Conservation (phyloP, 1,139 yeast species). For the Pneumocystis canis region DNA sequence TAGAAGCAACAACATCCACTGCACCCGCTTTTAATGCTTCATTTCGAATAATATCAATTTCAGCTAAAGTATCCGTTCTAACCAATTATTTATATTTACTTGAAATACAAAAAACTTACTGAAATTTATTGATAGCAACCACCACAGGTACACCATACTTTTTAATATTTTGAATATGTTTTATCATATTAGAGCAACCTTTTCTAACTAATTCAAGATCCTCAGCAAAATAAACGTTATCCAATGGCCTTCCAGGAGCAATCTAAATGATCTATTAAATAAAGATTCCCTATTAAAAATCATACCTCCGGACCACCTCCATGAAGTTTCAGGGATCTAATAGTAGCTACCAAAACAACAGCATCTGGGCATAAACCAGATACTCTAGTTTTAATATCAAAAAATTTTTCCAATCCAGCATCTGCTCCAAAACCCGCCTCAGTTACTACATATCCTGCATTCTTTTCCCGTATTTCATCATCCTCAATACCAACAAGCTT, state of each 20-base stretch:
- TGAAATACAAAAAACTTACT: conserved; percentile 18
- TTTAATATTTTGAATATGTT: conserved; percentile 80
- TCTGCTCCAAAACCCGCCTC: conserved; percentile 99
- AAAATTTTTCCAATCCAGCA: conserved; percentile 97
- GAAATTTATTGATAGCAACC: conserved; percentile 88
- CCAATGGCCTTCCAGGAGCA: conserved; percentile 84
- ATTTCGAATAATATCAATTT: conserved; percentile 69
- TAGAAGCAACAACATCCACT: conserved; percentile 76
- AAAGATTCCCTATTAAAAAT: background rate
- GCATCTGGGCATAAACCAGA: conserved; percentile 85
- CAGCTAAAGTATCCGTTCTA: conserved; percentile 58
- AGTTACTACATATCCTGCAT: conserved; percentile 84
- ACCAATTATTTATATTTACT: background rate
- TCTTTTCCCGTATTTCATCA: conserved; percentile 39
- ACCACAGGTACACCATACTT: conserved; percentile 85
- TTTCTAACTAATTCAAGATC: conserved; percentile 65
- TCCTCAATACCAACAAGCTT: conserved; percentile 70
- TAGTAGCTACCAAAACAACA: conserved; percentile 91
- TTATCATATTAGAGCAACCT: conserved; percentile 83
- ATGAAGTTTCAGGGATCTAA: conserved; percentile 89
- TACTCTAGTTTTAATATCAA: conserved; percentile 89
- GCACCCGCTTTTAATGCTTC: conserved; percentile 92
- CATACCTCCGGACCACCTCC: conserved; percentile 91
- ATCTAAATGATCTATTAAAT: conserved; percentile 20
- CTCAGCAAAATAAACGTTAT: conserved; percentile 73